phyloP scores from a whole-genome alignment of 1,284 basidiomycete species.

The Phlebopus sp. region DNA sequence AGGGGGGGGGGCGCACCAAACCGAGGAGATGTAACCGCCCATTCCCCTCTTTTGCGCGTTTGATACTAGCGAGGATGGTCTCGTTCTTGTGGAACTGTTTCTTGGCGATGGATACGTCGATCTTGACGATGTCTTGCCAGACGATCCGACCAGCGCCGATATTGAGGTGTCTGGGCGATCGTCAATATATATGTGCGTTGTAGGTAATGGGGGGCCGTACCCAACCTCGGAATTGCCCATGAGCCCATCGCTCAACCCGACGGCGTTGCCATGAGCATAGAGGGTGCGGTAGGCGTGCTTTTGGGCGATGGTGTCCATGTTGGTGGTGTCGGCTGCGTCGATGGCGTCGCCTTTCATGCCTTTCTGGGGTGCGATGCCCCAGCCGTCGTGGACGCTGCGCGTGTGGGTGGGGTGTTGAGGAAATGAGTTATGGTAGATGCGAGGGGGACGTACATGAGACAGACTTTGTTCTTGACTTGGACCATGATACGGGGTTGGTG shows the following conservation, averaged over 20 bases:
- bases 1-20: constrained; percentile 51
- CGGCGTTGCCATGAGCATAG: constrained; percentile 82
- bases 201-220: constrained; percentile 41
- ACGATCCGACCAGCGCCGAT: constrained; percentile 90
- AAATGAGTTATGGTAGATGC: not conserved
- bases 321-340: constrained; percentile 73
- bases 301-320: constrained; percentile 84
- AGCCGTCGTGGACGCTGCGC: constrained; percentile 87
- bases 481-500: constrained; percentile 30
- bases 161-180: constrained; percentile 73
- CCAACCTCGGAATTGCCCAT: constrained; percentile 97
- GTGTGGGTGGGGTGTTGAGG: not conserved
- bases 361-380: constrained; percentile 72
- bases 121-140: constrained; percentile 93
- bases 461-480: constrained; percentile 82
- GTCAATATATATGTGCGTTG: not conserved
- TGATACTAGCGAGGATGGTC: constrained; percentile 67
- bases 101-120: constrained; percentile 88
- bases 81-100: constrained; percentile 79
- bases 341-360: constrained; percentile 85
- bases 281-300: constrained; percentile 73
- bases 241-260: constrained; percentile 85
- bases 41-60: constrained; percentile 76
- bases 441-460: constrained; percentile 67
- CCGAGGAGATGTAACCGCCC: constrained; percentile 84